Evolutionary conservation across 495 filamentous ascomycete genomes (phyloP).

Genomic region (Talaromyces wortmannii): DNA sequence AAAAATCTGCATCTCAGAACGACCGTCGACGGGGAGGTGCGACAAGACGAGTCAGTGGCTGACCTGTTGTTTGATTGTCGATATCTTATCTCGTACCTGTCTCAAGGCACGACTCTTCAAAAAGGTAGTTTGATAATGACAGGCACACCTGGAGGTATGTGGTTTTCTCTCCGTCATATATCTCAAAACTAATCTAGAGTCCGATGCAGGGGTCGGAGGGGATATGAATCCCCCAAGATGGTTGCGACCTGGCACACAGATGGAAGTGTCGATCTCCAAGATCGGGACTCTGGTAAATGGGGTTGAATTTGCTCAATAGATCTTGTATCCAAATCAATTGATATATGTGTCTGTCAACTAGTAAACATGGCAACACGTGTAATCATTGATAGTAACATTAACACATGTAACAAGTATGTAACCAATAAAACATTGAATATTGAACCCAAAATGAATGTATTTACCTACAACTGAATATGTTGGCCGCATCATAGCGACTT

Average conservation of each 20-base stretch:
- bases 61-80: conserved; percentile 69
- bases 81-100: conserved; percentile 60
- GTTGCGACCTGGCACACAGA: conserved; percentile 26
- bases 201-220: conserved; percentile 18
- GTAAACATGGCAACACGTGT: background rate
- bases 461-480: background rate
- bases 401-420: background rate
- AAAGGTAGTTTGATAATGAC: conserved; percentile 75
- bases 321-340: background rate
- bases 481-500: background rate
- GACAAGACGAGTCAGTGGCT: conserved; percentile 56
- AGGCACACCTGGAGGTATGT: conserved; percentile 45
- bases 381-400: too few species aligned
- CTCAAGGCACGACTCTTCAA: conserved; percentile 62
- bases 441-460: background rate
- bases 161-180: conserved; percentile 4
- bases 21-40: conserved; percentile 54
- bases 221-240: conserved; percentile 25
- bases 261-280: conserved; percentile 25
- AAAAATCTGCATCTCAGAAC: conserved; percentile 49
- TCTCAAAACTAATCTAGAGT: background rate
- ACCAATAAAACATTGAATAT: background rate
- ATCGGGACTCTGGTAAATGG: conserved; percentile 30
- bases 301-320: conserved; percentile 12
- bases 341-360: background rate